Conservation (phyloP, 108 stramenopile species). For the Nitzschia sp. region DNA sequence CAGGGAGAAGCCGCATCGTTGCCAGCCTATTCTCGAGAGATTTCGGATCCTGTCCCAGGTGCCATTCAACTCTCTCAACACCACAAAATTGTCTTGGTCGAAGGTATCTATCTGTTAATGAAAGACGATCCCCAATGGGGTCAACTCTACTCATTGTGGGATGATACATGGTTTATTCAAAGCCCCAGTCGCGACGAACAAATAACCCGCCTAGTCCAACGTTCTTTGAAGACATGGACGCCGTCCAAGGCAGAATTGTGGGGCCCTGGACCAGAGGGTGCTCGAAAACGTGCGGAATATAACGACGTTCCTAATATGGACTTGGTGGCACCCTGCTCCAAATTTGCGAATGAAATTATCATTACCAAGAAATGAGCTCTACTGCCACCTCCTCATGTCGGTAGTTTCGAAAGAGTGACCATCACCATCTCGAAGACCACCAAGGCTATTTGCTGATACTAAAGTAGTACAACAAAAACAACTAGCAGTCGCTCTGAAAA, state of each 20-base stretch:
- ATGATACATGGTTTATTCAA: slow-evolving; percentile 74
- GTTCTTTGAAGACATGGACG: slow-evolving; percentile 31
- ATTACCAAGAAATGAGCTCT: too few relatives aligned
- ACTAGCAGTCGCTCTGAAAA: too few relatives aligned
- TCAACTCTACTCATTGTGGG: slow-evolving; percentile 49
- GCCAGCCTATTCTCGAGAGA: slow-evolving; percentile 57
- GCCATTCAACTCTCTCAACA: slow-evolving; percentile 32
- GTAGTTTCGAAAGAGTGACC: too few relatives aligned
- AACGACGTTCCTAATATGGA: slow-evolving; percentile 46
- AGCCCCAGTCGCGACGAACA: slow-evolving; percentile 36
- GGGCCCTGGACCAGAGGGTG: slow-evolving; percentile 51
- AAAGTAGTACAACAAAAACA: too few relatives aligned
- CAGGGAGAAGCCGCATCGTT: slow-evolving; percentile 39
- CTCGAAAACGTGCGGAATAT: slow-evolving; percentile 48
- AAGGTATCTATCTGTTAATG: slow-evolving; percentile 69
- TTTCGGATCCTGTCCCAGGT: slow-evolving; percentile 62
- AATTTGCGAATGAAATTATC: slow-evolving; percentile 26
- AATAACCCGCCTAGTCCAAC: slow-evolving; percentile 39
- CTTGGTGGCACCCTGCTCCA: slow-evolving; percentile 6
- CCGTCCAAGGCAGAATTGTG: slow-evolving; percentile 53
- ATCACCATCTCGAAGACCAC: too few relatives aligned
- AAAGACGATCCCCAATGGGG: slow-evolving; percentile 56
- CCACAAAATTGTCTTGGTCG: slow-evolving; percentile 64
- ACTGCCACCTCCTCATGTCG: too few relatives aligned
- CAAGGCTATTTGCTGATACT: too few relatives aligned